phyloP scores from a whole-genome alignment of 2,329 filamentous ascomycete genomes.

The Colletotrichum neosansevieriae region DNA sequence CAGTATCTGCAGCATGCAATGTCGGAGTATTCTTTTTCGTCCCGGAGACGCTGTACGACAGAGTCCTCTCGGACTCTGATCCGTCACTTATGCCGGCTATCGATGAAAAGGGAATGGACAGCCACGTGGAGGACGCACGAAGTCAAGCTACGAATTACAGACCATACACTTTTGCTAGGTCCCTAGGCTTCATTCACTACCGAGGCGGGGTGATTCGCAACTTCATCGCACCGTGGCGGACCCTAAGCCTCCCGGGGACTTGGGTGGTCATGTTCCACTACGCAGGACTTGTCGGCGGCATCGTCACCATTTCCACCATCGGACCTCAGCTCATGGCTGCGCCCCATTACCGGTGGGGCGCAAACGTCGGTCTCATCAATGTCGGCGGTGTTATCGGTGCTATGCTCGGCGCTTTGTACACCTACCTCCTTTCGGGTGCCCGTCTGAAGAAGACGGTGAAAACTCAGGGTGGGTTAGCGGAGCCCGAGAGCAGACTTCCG shows the following conservation, averaged over 20 bases:
- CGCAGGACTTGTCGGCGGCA: conserved; percentile 51
- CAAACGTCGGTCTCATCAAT: conserved; percentile 50
- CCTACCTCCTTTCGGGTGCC: conserved; percentile 44
- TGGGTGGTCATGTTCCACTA: conserved; percentile 55
- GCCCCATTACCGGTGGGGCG: conserved; percentile 51
- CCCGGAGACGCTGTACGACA: conserved; percentile 50
- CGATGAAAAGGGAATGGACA: conserved; percentile 27
- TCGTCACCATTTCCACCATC: conserved; percentile 51
- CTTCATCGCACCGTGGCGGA: conserved; percentile 46
- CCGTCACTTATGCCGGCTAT: background rate
- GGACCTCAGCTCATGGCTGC: conserved; percentile 47
- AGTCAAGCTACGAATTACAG: background rate
- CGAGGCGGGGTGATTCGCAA: conserved; percentile 41
- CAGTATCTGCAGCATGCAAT: conserved; percentile 45
- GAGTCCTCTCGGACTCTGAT: conserved; percentile 20
- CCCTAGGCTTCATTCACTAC: conserved; percentile 43
- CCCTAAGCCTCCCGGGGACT: conserved; percentile 48
- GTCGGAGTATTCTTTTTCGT: conserved; percentile 48
- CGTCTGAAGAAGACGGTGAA: conserved; percentile 43
- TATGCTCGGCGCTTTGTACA: conserved; percentile 46
- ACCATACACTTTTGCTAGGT: conserved; percentile 26
- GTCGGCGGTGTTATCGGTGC: conserved; percentile 50
- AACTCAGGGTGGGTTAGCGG: conserved; percentile 46
- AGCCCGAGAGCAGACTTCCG: conserved; percentile 50
- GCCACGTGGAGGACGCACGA: conserved; percentile 19